These are phyloP conservation scores for Effrenium voratum DNA, from an alignment of 73 alveolate species.

Conservation along the genomic window DNA sequence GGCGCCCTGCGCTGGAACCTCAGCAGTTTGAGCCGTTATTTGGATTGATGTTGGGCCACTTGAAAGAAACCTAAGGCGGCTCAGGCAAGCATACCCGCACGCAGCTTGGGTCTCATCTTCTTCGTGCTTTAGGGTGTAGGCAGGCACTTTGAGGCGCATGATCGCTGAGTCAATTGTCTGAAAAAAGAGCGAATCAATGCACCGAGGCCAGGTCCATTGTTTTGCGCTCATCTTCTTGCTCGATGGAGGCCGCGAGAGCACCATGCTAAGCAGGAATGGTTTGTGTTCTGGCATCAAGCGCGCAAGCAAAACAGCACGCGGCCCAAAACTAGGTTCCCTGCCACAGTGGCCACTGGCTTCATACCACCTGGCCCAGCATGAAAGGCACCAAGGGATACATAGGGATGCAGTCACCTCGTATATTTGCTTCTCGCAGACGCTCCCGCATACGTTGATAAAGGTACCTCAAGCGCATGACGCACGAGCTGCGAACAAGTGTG, in stretches of 20 bases:
- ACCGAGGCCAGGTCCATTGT: neutral
- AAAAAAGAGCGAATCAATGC: too few relatives aligned
- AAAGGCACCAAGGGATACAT: neutral
- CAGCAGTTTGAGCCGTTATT: too few relatives aligned
- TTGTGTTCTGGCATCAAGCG: too few relatives aligned
- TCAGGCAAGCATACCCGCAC: too few relatives aligned
- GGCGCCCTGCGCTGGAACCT: too few relatives aligned
- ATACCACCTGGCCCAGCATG: neutral
- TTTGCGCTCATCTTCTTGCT: constrained; percentile 73
- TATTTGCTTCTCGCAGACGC: constrained; percentile 41
- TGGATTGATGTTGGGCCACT: too few relatives aligned
- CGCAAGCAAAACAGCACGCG: too few relatives aligned
- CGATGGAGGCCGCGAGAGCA: constrained; percentile 53
- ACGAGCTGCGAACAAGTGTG: neutral
- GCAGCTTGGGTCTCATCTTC: too few relatives aligned
- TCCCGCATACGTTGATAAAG: constrained; percentile 79
- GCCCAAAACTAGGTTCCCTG: neutral
- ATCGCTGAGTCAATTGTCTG: too few relatives aligned
- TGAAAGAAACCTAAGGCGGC: too few relatives aligned
- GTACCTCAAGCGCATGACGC: neutral
- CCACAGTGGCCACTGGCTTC: constrained; percentile 62
- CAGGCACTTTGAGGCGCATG: too few relatives aligned
- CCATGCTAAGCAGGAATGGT: neutral
- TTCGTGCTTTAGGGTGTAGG: too few relatives aligned
- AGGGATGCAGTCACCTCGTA: neutral